Evolutionary conservation across 2,329 filamentous ascomycete species (phyloP).

Genomic region (Epichloe aotearoae): DNA sequence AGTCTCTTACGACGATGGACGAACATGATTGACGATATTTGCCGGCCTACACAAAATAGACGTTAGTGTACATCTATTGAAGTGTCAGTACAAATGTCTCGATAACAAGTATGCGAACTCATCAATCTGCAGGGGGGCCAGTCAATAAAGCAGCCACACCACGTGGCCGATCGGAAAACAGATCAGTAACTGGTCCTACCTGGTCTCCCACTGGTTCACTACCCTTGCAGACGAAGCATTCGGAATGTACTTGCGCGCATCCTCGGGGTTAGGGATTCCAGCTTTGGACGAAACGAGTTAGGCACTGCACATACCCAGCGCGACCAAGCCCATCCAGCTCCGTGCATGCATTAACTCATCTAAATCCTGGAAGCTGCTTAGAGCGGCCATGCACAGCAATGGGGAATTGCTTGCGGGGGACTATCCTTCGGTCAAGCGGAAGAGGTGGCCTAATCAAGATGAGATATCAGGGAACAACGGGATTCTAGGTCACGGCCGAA

Average conservation of each 20-base stretch:
- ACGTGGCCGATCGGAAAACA: too few relatives aligned
- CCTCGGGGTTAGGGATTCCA: not conserved
- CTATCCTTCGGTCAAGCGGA: too few relatives aligned
- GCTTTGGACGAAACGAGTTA: not conserved
- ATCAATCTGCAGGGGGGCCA: too few relatives aligned
- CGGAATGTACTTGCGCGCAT: too few relatives aligned
- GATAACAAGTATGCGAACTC: too few relatives aligned
- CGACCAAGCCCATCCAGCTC: not conserved
- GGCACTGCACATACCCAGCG: not conserved
- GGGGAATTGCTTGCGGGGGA: too few relatives aligned
- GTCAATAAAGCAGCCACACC: too few relatives aligned
- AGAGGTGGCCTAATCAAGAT: not conserved
- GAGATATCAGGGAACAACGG: not conserved
- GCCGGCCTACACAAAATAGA: not conserved
- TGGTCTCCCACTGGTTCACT: too few relatives aligned
- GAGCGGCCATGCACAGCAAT: too few relatives aligned
- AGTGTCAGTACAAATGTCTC: too few relatives aligned
- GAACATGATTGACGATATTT: not conserved
- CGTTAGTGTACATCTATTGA: not conserved
- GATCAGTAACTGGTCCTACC: too few relatives aligned
- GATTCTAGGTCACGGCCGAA: not conserved
- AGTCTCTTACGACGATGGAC: not conserved
- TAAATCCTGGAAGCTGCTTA: not conserved
- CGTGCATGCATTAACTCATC: not conserved
- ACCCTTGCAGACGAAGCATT: too few relatives aligned